Base-by-base conservation (phyloP, 805 yeast species). In the Yamadazyma paraphyllophila region DNA sequence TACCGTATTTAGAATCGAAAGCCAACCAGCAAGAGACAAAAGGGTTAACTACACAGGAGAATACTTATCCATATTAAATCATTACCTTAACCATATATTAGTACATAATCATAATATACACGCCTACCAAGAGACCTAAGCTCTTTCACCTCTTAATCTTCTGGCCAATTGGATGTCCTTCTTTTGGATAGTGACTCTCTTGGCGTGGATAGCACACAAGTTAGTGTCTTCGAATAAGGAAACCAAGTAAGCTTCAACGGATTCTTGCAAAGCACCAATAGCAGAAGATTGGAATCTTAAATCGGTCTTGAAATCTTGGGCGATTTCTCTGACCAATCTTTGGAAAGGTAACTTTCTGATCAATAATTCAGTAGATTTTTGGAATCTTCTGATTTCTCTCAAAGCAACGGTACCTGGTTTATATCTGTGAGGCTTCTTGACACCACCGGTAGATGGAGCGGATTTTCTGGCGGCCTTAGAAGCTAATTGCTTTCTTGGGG, bases 361-460 rank as follows among this genome's bases (percentile, higher is more conserved):
- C 57, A 71, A 67, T 39, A 71, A 66, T 59, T 71, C 77, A 54
- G 77, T 71, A 43, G 76, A 71, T 59, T 71, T 71, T 57, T 71
- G 77, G 64, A 71, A 71, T 67, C 76, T 70, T 70, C 77, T 70
- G 56, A 71, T 71, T 67, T 71, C 77, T 70, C 77, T 70, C 62
- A 71, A 71, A 52, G 77, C 77, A 51, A 71, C 77, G 60, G 77
- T 71, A 71, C 77, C 77, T 56, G 77, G 77, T 71, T 71, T 71
- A 65, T 71, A 71, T 71, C 77, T 71, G 73, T 71, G 77, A 30
- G 77, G 77, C 63, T 71, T 71, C 70, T 71, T 71, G 56, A 71
- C 77, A 67, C 77, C 77, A 51, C 77, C 77, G 43, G 75, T 65
- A 43, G 73, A 68, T 58, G 77, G 77, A 46, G 77, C 77, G 41